These are phyloP conservation scores for Ceratobasidium papillatum DNA, from an alignment of 1,284 basidiomycete genomes.

Conservation along the genomic window DNA sequence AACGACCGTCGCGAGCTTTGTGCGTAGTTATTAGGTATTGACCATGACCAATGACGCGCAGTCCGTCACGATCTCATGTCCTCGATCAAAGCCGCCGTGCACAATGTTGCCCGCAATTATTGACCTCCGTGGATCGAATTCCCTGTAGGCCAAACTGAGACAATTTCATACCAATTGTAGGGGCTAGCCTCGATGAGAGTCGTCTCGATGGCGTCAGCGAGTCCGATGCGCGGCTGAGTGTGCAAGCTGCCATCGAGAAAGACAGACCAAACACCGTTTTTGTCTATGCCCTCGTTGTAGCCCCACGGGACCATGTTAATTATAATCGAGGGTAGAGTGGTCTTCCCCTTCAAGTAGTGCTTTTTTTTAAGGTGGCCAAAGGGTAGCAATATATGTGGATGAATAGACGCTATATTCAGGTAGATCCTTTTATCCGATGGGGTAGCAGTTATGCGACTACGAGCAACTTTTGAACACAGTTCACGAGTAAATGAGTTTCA, in stretches of 20 bases:
- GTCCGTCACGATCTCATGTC: not conserved
- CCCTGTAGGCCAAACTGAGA: not conserved
- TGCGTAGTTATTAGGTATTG: not conserved
- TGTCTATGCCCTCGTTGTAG: not conserved
- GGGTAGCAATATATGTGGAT: too few species aligned
- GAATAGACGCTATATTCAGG: too few species aligned
- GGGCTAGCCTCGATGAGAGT: not conserved
- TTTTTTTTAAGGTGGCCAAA: too few species aligned
- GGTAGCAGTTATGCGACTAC: too few species aligned
- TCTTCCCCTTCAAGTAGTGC: too few species aligned
- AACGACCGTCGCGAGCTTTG: not conserved
- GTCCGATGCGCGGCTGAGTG: not conserved
- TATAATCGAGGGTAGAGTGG: too few species aligned
- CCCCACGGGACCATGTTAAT: too few species aligned
- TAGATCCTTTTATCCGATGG: too few species aligned
- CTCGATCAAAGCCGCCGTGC: not conserved
- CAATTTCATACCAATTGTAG: not conserved
- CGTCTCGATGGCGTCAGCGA: not conserved
- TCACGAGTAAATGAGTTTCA: too few species aligned
- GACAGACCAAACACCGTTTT: not conserved
- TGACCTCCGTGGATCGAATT: conserved; percentile 4
- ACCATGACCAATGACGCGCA: not conserved
- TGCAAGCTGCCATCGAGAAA: not conserved
- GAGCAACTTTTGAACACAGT: too few species aligned
- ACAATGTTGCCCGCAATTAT: not conserved